phyloP scores from a whole-genome alignment of 2,329 filamentous ascomycete genomes.

The Exophiala alcalophila region DNA sequence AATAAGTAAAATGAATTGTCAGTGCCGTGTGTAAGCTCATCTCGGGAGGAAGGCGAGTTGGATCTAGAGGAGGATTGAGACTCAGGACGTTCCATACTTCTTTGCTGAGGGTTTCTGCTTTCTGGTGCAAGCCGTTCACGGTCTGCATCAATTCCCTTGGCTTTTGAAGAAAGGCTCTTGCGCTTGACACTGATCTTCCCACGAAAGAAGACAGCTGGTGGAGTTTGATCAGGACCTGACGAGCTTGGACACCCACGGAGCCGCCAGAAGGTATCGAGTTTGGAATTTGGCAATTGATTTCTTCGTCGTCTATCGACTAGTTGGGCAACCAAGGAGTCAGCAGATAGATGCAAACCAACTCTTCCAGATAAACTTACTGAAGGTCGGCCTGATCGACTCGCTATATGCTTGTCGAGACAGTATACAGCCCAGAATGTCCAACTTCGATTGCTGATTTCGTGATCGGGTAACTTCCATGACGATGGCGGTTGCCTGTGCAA shows the following conservation, averaged over 20 bases:
- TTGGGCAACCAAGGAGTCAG: not conserved
- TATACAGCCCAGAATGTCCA: slow-evolving; percentile 10
- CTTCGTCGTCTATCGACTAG: slow-evolving; percentile 8
- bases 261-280: not conserved
- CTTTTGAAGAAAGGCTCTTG: slow-evolving; percentile 1
- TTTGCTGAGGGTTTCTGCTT: slow-evolving; percentile 1
- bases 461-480: slow-evolving; percentile 5
- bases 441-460: slow-evolving; percentile 3
- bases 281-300: slow-evolving; percentile 11
- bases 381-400: slow-evolving; percentile 5
- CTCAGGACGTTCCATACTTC: not conserved
- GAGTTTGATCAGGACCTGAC: slow-evolving; percentile 2
- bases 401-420: slow-evolving; percentile 13
- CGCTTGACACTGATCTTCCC: not conserved
- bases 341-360: not conserved
- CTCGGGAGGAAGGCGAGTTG: not conserved
- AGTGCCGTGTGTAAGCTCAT: slow-evolving; percentile 1
- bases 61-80: not conserved
- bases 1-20: not conserved
- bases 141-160: not conserved
- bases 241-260: slow-evolving; percentile 5
- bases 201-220: slow-evolving; percentile 4
- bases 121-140: slow-evolving; percentile 4
- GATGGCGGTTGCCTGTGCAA: slow-evolving; percentile 3
- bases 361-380: not conserved